A percentile compares a stretch with the other conserved stretches of the same genome.
phyloP scores from a whole-genome alignment of 495 filamentous ascomycete species.

The Penicillium flavigenum region DNA sequence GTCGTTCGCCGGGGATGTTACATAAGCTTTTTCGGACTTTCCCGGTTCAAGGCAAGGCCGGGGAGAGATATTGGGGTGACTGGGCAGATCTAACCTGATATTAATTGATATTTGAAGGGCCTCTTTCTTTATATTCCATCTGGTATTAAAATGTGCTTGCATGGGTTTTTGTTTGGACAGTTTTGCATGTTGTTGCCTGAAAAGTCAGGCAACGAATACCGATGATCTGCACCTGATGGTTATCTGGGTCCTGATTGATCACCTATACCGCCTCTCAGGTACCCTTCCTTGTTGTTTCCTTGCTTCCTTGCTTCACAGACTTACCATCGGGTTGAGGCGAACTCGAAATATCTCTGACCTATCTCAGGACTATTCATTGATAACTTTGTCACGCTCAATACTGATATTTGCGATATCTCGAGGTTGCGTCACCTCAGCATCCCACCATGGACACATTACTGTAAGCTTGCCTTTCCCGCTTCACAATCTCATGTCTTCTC shows the following conservation, averaged over 20 bases:
- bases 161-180: neutral
- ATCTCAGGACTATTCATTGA: neutral
- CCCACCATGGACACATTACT: constrained; percentile 73
- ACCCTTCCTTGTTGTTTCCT: neutral
- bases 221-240: constrained; percentile 18
- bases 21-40: constrained; percentile 28
- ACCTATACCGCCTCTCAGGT: constrained; percentile 22
- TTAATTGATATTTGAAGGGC: neutral
- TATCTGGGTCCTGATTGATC: constrained; percentile 23
- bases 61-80: neutral
- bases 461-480: constrained; percentile 50
- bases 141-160: neutral
- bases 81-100: neutral
- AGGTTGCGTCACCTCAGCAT: constrained; percentile 7
- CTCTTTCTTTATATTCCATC: neutral
- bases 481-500: neutral
- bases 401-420: neutral
- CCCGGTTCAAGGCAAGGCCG: constrained; percentile 20
- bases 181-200: neutral
- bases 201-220: neutral
- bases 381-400: neutral
- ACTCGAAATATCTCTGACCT: neutral
- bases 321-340: neutral
- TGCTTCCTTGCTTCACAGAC: constrained; percentile 8
- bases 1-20: constrained; percentile 30